Evolutionary conservation across 331 rosid genomes (phyloP), one percentile per base, ranked within the genome.

Genomic region (Arachis monticola): DNA sequence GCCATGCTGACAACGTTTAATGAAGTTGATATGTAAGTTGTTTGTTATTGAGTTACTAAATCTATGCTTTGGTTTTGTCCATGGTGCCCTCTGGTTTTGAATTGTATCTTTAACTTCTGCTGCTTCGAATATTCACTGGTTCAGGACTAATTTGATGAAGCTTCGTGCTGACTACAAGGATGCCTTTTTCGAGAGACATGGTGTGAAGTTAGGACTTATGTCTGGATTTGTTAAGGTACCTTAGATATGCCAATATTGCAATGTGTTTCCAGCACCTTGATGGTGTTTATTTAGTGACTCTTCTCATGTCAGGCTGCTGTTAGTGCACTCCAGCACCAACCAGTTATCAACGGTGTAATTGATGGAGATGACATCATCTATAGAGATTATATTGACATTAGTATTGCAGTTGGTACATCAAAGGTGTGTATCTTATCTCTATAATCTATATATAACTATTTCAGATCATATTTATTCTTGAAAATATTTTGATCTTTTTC

Each of bases 321-420:
- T 17, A 84, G 86, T 67, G 93, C 89, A 5, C 89, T 87, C 12
- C 89, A 83, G 77, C 76, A 79, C 59, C 86, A 87, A 70, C 88
- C 91, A 3, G 74, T 66, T 58, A 83, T 85, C 11, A 89, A 89
- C 74, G 93, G 88, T 50, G 89, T 89, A 53, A 89, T 85, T 61
- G 91, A 89, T 14, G 91, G 93, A 35, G 91, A 89, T 74, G 93
- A 87, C 75, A 89, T 87, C 72, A 87, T 87, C 55, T 85, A 87
- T 72, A 77, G 88, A 82, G 87, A 87, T 75, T 85, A 87, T 78
- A 62, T 87, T 13, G 93, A 89, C 70, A 87, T 89, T 55, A 87
- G 88, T 69, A 89, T 83, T 72, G 88, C 91, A 5, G 88, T 86
- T 56, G 91, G 89, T 52, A 89, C 91, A 57, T 76, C 87, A 10